Conservation (phyloP, 2,329 filamentous ascomycete species). For the Calonectria hongkongensis region DNA sequence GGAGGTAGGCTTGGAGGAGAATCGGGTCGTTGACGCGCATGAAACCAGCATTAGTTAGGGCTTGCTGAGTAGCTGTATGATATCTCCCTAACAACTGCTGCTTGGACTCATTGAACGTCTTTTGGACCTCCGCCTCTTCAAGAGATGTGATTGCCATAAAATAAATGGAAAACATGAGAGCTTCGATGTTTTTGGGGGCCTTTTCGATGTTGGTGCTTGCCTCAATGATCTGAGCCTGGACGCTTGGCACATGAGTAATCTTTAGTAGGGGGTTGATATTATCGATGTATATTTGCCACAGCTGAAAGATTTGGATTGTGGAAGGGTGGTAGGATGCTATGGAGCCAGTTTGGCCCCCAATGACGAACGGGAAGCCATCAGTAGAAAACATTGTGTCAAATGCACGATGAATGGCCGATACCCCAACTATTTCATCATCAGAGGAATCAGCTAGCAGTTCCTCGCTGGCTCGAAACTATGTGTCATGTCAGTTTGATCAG, state of each 20-base stretch:
- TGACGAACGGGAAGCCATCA: conserved; percentile 75
- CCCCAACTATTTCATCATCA: conserved; percentile 74
- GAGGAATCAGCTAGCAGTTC: conserved; percentile 71
- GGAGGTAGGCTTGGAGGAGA: conserved; percentile 79
- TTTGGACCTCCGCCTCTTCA: conserved; percentile 72
- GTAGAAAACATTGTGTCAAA: conserved; percentile 76
- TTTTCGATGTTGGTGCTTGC: conserved; percentile 73
- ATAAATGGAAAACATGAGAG: conserved; percentile 81
- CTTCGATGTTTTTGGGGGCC: conserved; percentile 75
- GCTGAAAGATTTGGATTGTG: conserved; percentile 75
- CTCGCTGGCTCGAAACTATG: conserved; percentile 71
- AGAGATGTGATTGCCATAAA: conserved; percentile 75
- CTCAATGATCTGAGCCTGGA: conserved; percentile 79
- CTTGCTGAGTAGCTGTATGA: conserved; percentile 76
- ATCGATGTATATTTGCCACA: conserved; percentile 82
- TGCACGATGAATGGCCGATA: conserved; percentile 73
- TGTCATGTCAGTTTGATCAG: conserved; percentile 29
- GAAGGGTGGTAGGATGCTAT: conserved; percentile 71
- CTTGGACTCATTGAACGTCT: conserved; percentile 73
- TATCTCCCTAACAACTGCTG: conserved; percentile 70
- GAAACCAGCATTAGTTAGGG: conserved; percentile 79
- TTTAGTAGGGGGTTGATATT: conserved; percentile 83
- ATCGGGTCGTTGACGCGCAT: conserved; percentile 79
- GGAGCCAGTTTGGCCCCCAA: conserved; percentile 66
- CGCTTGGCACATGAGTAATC: conserved; percentile 79